These are phyloP conservation scores for Malus hybrid DNA, from an alignment of 331 rosid genomes.

Conservation along the genomic window DNA sequence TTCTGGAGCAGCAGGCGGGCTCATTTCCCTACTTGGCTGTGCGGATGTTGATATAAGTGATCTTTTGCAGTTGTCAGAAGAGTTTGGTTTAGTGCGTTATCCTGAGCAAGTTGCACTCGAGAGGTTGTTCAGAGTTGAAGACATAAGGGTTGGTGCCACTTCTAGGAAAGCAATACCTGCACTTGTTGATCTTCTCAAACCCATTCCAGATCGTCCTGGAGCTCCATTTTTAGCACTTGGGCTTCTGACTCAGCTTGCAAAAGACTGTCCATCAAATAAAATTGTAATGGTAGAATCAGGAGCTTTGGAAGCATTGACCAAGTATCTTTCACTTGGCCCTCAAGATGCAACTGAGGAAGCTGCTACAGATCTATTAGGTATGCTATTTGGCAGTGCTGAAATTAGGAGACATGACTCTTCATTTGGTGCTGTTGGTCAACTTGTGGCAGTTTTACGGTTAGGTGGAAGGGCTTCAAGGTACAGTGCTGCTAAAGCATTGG, in stretches of 20 bases:
- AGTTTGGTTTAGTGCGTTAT: slow-evolving; percentile 73
- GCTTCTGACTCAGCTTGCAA: slow-evolving; percentile 77
- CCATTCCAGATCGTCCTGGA: slow-evolving; percentile 98
- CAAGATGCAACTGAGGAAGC: slow-evolving; percentile 99
- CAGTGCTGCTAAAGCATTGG: slow-evolving; percentile 97
- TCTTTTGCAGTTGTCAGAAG: slow-evolving; percentile 88
- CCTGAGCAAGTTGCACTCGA: slow-evolving; percentile 97
- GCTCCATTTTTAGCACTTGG: slow-evolving; percentile 97
- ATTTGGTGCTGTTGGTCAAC: slow-evolving; percentile 92
- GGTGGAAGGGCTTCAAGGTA: slow-evolving; percentile 96
- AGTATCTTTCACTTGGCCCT: slow-evolving; percentile 93
- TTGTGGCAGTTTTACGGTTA: slow-evolving; percentile 88
- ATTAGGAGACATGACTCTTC: slow-evolving; percentile 88
- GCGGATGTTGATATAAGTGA: slow-evolving; percentile 85
- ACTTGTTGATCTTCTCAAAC: slow-evolving; percentile 97
- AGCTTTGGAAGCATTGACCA: slow-evolving; percentile 87
- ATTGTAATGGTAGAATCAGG: slow-evolving; percentile 96
- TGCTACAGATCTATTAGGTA: slow-evolving; percentile 90
- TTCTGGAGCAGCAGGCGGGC: slow-evolving; percentile 96
- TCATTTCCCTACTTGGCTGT: slow-evolving; percentile 92
- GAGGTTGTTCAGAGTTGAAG: slow-evolving; percentile 95
- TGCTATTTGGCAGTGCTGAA: slow-evolving; percentile 90
- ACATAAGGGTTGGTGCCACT: slow-evolving; percentile 91
- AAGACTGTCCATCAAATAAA: slow-evolving; percentile 85
- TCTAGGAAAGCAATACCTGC: slow-evolving; percentile 96